Evolutionary conservation across 495 filamentous ascomycete genomes (phyloP), one percentile per base, ranked within the genome.

Genomic region (Pyrenula massariospora): DNA sequence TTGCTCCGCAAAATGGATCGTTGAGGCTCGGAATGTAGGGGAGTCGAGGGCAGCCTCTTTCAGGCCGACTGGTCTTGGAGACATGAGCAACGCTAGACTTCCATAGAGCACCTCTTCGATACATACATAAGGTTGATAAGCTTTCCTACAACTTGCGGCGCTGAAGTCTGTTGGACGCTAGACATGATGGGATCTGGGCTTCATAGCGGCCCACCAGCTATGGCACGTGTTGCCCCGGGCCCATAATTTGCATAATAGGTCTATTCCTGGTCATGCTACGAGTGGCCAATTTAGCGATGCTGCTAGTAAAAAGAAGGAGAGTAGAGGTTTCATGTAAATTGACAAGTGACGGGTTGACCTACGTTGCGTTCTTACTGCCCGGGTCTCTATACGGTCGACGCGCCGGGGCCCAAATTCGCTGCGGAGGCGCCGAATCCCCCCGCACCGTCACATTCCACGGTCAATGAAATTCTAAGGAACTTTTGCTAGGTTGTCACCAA

Each of bases 1-100:
- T 74, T 97, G 91, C 59, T 97, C 93, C 25, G 83, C 76, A 73
- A 95, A 96, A 73, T 96, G 91, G 47, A 86, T 71, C 56, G 91
- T 83, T 12, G 89, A 88, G 25, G 91, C 87, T 58, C 93, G 86
- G 70, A 97, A 98, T 42, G 91, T 94, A 22, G 93, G 93, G 2
- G 89, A 93, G 70, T 98, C 93, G 70, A 96, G 85, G 24, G 91
- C 87, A 52, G 93, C 93, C 79, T 98, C 93, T 75, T 88, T 91
- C 56, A 96, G 78, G 51, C 82, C 80, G 24, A 97, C 94, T n/a
- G 93, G 92, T 54, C 84, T 87, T 54, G 10, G 25, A 11, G 22
- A 10, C 24, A 60, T 50, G 20, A 10, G 49, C 48, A 24, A 19
- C 2, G 47, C 67, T 54, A 70, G 62, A 52, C 64, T 58, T 58